Evolutionary conservation across 495 filamentous ascomycete genomes (phyloP).

Genomic region (Penicillium arizonense): DNA sequence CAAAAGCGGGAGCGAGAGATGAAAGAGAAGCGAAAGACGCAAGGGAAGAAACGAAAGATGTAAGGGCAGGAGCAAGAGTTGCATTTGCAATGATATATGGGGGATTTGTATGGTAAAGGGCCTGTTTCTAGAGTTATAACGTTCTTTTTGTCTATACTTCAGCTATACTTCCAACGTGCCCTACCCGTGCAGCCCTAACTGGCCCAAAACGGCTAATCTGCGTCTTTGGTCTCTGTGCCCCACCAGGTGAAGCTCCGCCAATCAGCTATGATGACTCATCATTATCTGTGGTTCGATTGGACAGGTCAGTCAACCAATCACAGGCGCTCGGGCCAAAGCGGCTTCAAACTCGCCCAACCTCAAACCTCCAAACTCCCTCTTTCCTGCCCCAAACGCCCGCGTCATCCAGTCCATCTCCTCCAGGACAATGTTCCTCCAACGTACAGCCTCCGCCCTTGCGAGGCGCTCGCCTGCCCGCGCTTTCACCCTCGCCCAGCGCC

Average conservation of each 20-base stretch:
- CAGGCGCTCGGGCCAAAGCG: conserved; percentile 39
- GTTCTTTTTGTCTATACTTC: background rate
- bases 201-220: conserved; percentile 23
- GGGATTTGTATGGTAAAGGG: no score
- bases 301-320: conserved; percentile 18
- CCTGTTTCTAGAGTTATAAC: background rate
- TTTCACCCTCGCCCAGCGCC: conserved; percentile 42
- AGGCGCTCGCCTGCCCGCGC: conserved; percentile 66
- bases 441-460: conserved; percentile 69
- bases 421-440: conserved; percentile 77
- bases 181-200: conserved; percentile 32
- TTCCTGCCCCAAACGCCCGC: conserved; percentile 24
- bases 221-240: conserved; percentile 14
- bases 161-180: background rate
- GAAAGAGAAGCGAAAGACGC: no score
- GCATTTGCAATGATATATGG: no score
- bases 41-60: no score
- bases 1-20: no score
- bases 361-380: conserved; percentile 41
- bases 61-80: no score
- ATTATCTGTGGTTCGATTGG: conserved; percentile 17
- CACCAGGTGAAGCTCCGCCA: conserved; percentile 30
- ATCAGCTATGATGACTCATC: conserved; percentile 39
- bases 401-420: conserved; percentile 22
- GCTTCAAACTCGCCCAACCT: conserved; percentile 47